phyloP scores from a whole-genome alignment of 208 protist genomes.

The Acanthamoeba culbertsoni region DNA sequence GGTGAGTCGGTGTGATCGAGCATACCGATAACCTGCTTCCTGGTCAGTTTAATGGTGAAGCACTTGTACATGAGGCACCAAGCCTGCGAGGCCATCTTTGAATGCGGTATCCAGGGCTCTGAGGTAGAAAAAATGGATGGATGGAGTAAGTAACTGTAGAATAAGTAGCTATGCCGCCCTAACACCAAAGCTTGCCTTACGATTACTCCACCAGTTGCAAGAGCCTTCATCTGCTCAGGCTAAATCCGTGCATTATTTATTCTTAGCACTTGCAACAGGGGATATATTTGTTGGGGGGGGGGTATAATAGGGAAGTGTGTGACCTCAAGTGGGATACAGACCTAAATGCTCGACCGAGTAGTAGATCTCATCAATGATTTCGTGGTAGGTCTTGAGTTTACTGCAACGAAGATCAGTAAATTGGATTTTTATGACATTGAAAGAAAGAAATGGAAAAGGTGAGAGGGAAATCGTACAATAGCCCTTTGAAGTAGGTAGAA shows the following conservation, averaged over 20 bases:
- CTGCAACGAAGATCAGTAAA: neutral
- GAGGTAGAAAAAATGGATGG: neutral
- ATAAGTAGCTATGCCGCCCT: too few relatives aligned
- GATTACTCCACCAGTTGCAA: too few relatives aligned
- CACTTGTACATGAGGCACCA: slow-evolving; percentile 75
- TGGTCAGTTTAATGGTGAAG: slow-evolving; percentile 69
- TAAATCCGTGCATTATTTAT: too few relatives aligned
- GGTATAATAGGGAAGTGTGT: neutral
- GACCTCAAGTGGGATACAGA: slow-evolving; percentile 57
- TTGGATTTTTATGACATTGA: neutral
- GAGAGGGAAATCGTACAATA: slow-evolving; percentile 65
- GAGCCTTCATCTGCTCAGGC: too few relatives aligned
- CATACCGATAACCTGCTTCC: slow-evolving; percentile 67
- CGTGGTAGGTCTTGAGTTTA: slow-evolving; percentile 59
- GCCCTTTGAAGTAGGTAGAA: slow-evolving; percentile 70
- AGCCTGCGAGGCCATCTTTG: slow-evolving; percentile 69
- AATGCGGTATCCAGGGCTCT: slow-evolving; percentile 72
- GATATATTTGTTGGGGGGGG: too few relatives aligned
- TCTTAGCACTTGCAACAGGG: too few relatives aligned
- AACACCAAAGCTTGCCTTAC: too few relatives aligned
- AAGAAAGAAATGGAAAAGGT: too few relatives aligned
- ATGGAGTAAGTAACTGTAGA: neutral
- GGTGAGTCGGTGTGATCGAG: slow-evolving; percentile 67
- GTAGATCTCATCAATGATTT: slow-evolving; percentile 71
- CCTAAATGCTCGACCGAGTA: slow-evolving; percentile 71